These are phyloP conservation scores for Phallus indusiatus DNA, from an alignment of 768 basidiomycete species.

Conservation along the genomic window DNA sequence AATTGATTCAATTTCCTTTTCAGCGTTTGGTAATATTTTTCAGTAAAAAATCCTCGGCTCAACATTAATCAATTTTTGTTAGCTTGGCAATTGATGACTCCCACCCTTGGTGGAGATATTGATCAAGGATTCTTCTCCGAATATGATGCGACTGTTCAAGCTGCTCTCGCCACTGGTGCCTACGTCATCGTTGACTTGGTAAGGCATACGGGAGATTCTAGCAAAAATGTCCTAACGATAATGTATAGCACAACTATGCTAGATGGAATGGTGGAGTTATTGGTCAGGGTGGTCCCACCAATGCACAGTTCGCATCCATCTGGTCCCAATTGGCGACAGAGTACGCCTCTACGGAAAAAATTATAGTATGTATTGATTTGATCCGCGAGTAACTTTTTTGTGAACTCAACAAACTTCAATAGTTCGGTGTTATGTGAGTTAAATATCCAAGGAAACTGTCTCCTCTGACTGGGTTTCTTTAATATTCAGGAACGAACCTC, in stretches of 20 bases:
- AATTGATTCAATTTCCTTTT: conserved; percentile 2
- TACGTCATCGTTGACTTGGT: conserved; percentile 45
- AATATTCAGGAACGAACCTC: conserved; percentile 40
- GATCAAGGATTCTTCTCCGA: conserved; percentile 32
- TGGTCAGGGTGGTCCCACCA: conserved; percentile 32
- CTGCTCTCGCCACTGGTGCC: conserved; percentile 32
- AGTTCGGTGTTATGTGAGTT: conserved; percentile 6
- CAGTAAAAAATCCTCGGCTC: conserved; percentile 5
- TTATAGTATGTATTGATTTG: conserved; percentile 25
- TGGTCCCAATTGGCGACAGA: conserved; percentile 32
- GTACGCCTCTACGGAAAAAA: conserved; percentile 26
- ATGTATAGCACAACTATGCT: conserved; percentile 44
- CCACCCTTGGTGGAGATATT: conserved; percentile 38
- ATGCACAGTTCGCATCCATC: conserved; percentile 30
- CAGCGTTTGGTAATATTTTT: conserved; percentile 10
- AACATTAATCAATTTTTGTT: background rate
- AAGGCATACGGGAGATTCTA: conserved; percentile 11
- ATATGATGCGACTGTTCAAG: conserved; percentile 42
- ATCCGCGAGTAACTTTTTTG: conserved; percentile 1
- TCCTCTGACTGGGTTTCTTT: conserved; percentile 7
- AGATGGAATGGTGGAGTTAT: conserved; percentile 44
- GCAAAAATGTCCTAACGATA: background rate
- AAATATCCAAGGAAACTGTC: conserved; percentile 4
- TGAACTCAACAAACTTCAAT: background rate
- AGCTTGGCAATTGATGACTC: conserved; percentile 47